Evolutionary conservation across 768 basidiomycete genomes (phyloP), one percentile per base, ranked within the genome.

Genomic region (Mycena indigotica): DNA sequence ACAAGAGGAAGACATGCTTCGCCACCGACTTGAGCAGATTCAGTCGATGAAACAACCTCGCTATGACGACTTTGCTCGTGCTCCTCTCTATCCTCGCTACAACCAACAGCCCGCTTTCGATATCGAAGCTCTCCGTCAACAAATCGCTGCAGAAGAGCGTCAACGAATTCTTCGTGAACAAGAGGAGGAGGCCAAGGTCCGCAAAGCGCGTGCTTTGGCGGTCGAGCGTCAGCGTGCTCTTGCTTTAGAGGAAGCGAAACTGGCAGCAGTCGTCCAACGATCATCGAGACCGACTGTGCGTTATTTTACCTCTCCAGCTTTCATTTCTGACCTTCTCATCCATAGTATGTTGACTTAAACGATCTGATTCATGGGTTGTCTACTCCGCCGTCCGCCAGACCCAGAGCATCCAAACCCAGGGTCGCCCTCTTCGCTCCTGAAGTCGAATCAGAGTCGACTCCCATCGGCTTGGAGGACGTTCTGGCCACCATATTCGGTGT

Each of bases 1-100:
- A 39, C 68, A 62, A 5, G 76, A 74, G 50, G 74, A 76, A 55
- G 65, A 65, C 19, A 65, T 63, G 21, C 62, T 75, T 15, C 69
- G 66, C 46, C 57, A 57, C 23, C 62, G 67, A 28, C 66, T 66
- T 28, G 51, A 69, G 40, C 69, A 66, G 50, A 64, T 66, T n/a
- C 64, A 64, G 45, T 29, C 52, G 30, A 52, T 62, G 57, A 65
- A 63, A 50, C 53, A 60, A 24, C 38, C 28, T 32, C 32, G 32
- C 17, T 35, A 35, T 17, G 6, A 28, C 24, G 30, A 46, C 25
- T 52, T 29, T 23, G 30, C 5, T 25, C 8, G 45, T 45, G 21
- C 39, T 46, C 38, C 32, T 50, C 29, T 15, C 41, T 28, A 39
- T 51, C 26, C 57, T 58, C 55, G 40, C 45, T 35, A 28, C 3